phyloP scores from a whole-genome alignment of 495 filamentous ascomycete species.

The Aspergillus sclerotioniger region DNA sequence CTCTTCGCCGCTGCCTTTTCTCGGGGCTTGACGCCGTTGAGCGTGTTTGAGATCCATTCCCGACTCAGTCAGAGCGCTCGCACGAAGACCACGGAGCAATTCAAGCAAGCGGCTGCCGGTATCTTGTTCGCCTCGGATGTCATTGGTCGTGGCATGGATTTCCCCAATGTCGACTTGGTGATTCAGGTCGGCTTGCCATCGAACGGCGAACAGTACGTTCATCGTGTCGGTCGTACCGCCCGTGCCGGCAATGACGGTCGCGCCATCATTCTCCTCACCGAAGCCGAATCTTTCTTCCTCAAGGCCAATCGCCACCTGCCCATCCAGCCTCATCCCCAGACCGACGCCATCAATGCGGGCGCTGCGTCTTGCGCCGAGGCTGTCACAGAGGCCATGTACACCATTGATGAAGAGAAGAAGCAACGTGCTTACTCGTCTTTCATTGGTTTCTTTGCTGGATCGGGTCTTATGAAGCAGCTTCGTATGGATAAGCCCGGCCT shows the following conservation, averaged over 20 bases:
- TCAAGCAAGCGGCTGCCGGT: slow-evolving; percentile 53
- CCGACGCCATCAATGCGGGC: slow-evolving; percentile 34
- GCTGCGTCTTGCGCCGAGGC: slow-evolving; percentile 19
- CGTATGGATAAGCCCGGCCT: slow-evolving; percentile 40
- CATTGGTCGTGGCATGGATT: slow-evolving; percentile 83
- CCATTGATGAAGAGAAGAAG: slow-evolving; percentile 48
- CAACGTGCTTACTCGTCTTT: slow-evolving; percentile 56
- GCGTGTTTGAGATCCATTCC: slow-evolving; percentile 59
- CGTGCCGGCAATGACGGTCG: slow-evolving; percentile 67
- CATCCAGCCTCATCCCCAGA: slow-evolving; percentile 51
- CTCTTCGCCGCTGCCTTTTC: slow-evolving; percentile 52
- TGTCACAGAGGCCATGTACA: slow-evolving; percentile 35
- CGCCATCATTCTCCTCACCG: slow-evolving; percentile 61
- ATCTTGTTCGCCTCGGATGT: slow-evolving; percentile 69
- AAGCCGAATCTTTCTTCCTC: slow-evolving; percentile 60
- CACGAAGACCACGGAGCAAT: slow-evolving; percentile 57
- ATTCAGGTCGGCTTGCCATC: slow-evolving; percentile 77
- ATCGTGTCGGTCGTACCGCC: slow-evolving; percentile 74
- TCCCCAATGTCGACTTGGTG: slow-evolving; percentile 88
- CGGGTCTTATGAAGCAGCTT: slow-evolving; percentile 36
- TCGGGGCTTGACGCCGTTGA: slow-evolving; percentile 39
- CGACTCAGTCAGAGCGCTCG: slow-evolving; percentile 56
- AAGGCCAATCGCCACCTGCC: slow-evolving; percentile 50
- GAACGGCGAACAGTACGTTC: slow-evolving; percentile 78
- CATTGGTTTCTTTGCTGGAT: slow-evolving; percentile 50